Evolutionary conservation across 1,284 basidiomycete genomes (phyloP).

Genomic region (Microstroma glucosiphilum): DNA sequence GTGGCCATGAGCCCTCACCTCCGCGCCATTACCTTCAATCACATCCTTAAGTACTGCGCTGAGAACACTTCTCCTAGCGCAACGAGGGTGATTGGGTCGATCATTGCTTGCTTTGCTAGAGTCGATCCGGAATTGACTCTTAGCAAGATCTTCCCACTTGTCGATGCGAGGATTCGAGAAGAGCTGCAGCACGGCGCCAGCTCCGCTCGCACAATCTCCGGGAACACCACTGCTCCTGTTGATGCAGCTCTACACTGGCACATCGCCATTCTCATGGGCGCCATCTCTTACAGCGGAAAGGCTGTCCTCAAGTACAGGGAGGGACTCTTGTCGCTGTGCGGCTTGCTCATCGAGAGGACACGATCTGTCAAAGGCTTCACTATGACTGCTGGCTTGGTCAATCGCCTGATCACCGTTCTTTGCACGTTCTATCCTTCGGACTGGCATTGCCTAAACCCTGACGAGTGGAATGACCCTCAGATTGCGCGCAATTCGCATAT

Average conservation of each 20-base stretch:
- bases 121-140: slow-evolving; percentile 72
- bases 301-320: slow-evolving; percentile 63
- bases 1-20: slow-evolving; percentile 78
- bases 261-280: slow-evolving; percentile 46
- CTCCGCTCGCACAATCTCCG: slow-evolving; percentile 80
- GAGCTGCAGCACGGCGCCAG: slow-evolving; percentile 88
- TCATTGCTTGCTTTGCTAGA: slow-evolving; percentile 78
- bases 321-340: slow-evolving; percentile 65
- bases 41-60: slow-evolving; percentile 73
- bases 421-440: slow-evolving; percentile 74
- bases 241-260: slow-evolving; percentile 94
- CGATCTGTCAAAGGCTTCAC: slow-evolving; percentile 85
- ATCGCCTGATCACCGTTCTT: slow-evolving; percentile 70
- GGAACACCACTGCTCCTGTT: slow-evolving; percentile 71
- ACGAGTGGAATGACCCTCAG: slow-evolving; percentile 74
- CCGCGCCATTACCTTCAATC: slow-evolving; percentile 76
- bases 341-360: slow-evolving; percentile 68
- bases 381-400: slow-evolving; percentile 71
- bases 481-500: slow-evolving; percentile 68
- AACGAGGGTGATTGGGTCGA: slow-evolving; percentile 80
- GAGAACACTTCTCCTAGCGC: slow-evolving; percentile 70
- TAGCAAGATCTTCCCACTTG: slow-evolving; percentile 72
- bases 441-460: slow-evolving; percentile 72
- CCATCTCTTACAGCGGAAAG: slow-evolving; percentile 29
- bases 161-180: slow-evolving; percentile 70